Base-by-base conservation (phyloP, 805 yeast species). In the Saccharomycopsis sp. region DNA sequence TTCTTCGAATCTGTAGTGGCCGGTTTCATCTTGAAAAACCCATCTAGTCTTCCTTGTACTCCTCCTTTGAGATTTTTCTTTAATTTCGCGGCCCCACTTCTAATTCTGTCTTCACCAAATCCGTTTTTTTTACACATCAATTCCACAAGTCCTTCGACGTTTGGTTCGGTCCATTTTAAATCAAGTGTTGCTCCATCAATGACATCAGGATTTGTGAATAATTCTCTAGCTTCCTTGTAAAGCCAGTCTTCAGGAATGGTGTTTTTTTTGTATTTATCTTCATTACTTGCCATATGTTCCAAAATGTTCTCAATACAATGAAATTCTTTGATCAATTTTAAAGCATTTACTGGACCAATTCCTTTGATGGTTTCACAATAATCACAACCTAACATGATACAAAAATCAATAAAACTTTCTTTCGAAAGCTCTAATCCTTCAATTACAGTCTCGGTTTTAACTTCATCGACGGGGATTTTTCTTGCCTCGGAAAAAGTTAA, bases 181-280 rank as follows among this genome's bases (percentile, higher is more conserved):
- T 72, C 72, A 8, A 85, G 64, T 1, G 76, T 79, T 2, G 63
- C 61, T 2, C 82, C 77, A 28, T 71, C 67, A 4, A 66, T 55
- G 3, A 87, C 85, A 21, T 89, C 97, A 0, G 98, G 97, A 17
- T 77, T 64, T 51, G 78, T 59, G 56, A 92, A 89, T 35, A 92
- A 63, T 46, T 82, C 76, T 53, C 96, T 72, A 2, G 95, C 97
- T 51, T 81, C 94, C 45, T 74, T 74, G 54, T 68, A 88, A 2
- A 95, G 95, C 96, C 96, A 92, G 52, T 84, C 77, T 54, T 88
- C 96, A 1, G 98, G 97, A 20, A 92, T 71, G 53, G 78, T 80
- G 59, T 78, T 79, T 55, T 87, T 89, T 18, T 66, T 68, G n/a
- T 64, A 67, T 20, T 67, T 62, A 21, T 56, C 58, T 4, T 53